Conservation (phyloP, 2,329 filamentous ascomycete species). For the Arthroderma uncinatum region DNA sequence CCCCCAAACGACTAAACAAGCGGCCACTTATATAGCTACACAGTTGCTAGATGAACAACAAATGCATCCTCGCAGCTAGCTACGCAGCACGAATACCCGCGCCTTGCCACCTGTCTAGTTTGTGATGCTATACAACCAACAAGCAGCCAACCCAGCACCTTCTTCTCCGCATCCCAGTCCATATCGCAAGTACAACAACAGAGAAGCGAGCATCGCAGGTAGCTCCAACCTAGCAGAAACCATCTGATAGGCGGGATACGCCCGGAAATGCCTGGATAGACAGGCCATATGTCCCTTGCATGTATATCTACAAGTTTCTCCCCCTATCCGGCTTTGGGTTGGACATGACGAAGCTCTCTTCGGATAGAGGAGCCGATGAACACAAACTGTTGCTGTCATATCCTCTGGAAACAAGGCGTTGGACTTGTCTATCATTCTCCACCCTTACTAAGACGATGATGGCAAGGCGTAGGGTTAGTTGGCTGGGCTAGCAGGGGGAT, state of each 20-base stretch:
- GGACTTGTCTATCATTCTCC: background rate
- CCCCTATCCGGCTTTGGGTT: background rate
- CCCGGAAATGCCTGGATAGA: constrained; percentile 4
- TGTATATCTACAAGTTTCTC: background rate
- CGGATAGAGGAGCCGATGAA: background rate
- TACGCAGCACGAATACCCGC: no score
- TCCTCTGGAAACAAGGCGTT: background rate
- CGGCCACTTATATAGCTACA: no score
- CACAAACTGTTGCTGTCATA: background rate
- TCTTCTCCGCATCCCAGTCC: no score
- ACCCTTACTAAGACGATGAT: background rate
- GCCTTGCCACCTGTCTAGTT: no score
- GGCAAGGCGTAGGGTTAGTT: background rate
- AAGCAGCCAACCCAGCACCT: no score
- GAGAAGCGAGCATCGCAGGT: no score
- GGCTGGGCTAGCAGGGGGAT: background rate
- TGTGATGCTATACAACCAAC: no score
- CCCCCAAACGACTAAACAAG: no score
- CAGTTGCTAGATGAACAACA: no score
- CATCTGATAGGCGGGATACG: constrained; percentile 3
- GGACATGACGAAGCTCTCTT: background rate
- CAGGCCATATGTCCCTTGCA: background rate
- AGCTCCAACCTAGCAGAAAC: background rate
- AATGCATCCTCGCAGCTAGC: no score
- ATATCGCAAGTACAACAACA: no score